Percentiles rank a stretch among this genome's conserved stretches.
phyloP scores from a whole-genome alignment of 106 monocot species.

The Agapanthus africanus region DNA sequence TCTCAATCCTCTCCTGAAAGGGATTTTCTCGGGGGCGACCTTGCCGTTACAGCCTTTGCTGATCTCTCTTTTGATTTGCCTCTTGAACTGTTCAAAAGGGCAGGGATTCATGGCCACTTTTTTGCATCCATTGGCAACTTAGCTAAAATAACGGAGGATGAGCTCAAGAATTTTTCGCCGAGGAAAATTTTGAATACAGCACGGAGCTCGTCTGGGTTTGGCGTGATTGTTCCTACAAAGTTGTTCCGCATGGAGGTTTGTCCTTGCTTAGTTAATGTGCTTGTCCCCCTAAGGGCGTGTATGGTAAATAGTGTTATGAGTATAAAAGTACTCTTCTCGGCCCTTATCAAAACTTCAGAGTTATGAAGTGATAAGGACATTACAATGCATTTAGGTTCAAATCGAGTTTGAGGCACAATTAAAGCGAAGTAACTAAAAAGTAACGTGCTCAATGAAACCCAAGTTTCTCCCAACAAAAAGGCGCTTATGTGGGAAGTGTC shows the following conservation, averaged over 20 bases:
- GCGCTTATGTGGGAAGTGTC: too few relatives aligned
- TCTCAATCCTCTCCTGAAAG: slow-evolving; percentile 24
- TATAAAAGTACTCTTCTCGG: too few relatives aligned
- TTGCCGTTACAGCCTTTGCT: slow-evolving; percentile 75
- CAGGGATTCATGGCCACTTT: slow-evolving; percentile 77
- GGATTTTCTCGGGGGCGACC: slow-evolving; percentile 76
- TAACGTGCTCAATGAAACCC: too few relatives aligned
- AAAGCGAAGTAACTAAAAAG: too few relatives aligned
- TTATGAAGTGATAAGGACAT: too few relatives aligned
- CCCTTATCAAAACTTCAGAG: too few relatives aligned
- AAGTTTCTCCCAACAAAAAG: too few relatives aligned
- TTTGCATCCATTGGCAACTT: slow-evolving; percentile 75
- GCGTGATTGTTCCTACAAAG: slow-evolving; percentile 76
- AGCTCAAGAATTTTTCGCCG: slow-evolving; percentile 42
- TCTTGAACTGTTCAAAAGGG: slow-evolving; percentile 52
- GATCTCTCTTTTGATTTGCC: slow-evolving; percentile 96
- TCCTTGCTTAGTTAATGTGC: too few relatives aligned
- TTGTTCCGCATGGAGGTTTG: slow-evolving; percentile 84
- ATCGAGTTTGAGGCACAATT: too few relatives aligned
- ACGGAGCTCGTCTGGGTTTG: slow-evolving; percentile 67
- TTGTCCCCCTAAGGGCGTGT: too few relatives aligned
- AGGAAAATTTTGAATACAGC: slow-evolving; percentile 32
- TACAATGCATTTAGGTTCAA: too few relatives aligned
- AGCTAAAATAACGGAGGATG: slow-evolving; percentile 36
- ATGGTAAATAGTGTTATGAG: too few relatives aligned